Conservation (phyloP, 2,329 filamentous ascomycete species). For the Colletotrichum sp. region DNA sequence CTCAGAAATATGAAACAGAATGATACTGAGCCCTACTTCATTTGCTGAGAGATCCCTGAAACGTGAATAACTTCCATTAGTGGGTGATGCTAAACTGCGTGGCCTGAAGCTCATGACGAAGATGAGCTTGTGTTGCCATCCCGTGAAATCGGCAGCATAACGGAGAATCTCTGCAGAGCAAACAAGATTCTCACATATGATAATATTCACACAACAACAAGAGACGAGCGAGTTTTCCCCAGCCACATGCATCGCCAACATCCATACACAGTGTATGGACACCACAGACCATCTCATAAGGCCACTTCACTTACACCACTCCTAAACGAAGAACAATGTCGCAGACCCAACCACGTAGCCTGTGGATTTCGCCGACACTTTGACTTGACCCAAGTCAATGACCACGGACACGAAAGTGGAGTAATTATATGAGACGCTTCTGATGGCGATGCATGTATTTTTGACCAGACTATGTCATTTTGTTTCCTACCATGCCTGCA, state of each 20-base stretch:
- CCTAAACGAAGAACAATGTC: not conserved
- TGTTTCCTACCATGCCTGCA: not conserved
- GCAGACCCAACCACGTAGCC: not conserved
- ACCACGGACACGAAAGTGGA: too few species aligned
- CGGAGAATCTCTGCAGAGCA: rapidly evolving
- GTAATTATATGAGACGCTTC: not conserved
- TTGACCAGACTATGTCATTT: rapidly evolving
- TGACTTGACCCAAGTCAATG: rapidly evolving
- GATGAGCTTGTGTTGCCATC: rapidly evolving
- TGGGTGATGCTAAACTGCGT: not conserved
- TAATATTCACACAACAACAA: rapidly evolving
- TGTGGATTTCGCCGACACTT: not conserved
- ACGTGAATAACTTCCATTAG: not conserved
- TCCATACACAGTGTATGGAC: not conserved
- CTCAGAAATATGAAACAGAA: not conserved
- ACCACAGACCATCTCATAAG: not conserved
- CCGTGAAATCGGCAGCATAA: not conserved
- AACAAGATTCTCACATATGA: rapidly evolving
- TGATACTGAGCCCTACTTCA: rapidly evolving
- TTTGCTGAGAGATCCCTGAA: not conserved
- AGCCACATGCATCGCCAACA: not conserved
- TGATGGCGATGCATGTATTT: rapidly evolving
- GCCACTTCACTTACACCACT: not conserved
- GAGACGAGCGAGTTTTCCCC: too few species aligned
- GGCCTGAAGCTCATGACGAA: not conserved